Conservation (phyloP, 1,139 yeast genomes). For the Yamadazyma oceani region DNA sequence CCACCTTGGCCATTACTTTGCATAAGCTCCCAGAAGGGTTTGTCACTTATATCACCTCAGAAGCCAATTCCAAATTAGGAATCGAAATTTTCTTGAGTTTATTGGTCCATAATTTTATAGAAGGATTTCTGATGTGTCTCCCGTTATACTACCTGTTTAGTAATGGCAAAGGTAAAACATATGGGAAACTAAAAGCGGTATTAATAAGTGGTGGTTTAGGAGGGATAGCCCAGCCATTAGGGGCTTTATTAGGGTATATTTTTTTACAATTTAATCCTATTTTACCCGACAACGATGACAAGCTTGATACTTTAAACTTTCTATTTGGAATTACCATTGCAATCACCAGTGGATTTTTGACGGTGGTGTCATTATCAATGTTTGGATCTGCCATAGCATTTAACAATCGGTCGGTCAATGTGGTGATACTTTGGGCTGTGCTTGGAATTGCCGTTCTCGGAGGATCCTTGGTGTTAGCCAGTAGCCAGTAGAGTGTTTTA, state of each 20-base stretch:
- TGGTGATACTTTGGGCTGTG: constrained; percentile 53
- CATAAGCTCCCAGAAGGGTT: constrained; percentile 97
- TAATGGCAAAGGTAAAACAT: constrained; percentile 15
- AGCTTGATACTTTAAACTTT: constrained; percentile 34
- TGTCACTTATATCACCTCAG: constrained; percentile 76
- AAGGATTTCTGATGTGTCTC: constrained; percentile 91
- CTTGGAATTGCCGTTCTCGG: constrained; percentile 47
- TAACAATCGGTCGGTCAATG: constrained; percentile 56
- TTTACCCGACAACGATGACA: constrained; percentile 21
- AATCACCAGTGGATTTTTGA: constrained; percentile 79
- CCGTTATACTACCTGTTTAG: constrained; percentile 76
- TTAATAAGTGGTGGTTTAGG: constrained; percentile 69
- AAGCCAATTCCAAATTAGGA: constrained; percentile 73
- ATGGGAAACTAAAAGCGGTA: constrained; percentile 61
- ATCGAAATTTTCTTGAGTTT: constrained; percentile 78
- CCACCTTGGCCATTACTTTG: constrained; percentile 80
- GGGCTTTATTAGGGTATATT: constrained; percentile 72
- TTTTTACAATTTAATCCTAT: constrained; percentile 44
- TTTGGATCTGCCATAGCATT: constrained; percentile 73
- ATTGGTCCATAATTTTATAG: constrained; percentile 88
- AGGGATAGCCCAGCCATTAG: constrained; percentile 84
- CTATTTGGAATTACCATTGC: constrained; percentile 68
- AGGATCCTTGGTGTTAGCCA: constrained; percentile 20
- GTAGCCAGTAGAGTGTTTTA: not conserved
- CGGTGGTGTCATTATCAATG: constrained; percentile 83